Evolutionary conservation across 805 yeast genomes (phyloP), one percentile per base, ranked within the genome.

Genomic region (Zygosaccharomyces pseudorouxii): DNA sequence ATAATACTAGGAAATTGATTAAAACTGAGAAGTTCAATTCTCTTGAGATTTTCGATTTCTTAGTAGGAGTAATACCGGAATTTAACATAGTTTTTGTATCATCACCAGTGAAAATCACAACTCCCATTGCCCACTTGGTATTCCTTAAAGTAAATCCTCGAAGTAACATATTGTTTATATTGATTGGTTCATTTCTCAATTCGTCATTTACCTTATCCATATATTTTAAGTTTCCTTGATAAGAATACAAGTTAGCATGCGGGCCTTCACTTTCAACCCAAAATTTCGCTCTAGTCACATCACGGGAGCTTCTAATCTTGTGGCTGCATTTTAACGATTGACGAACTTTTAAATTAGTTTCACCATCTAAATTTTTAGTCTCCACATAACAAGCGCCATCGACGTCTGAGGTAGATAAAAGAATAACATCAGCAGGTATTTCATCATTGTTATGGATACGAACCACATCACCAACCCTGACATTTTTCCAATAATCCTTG

Each of bases 221-320:
- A 71, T 76, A 79, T 55, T 75, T 78, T 53, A 84, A 59, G 56
- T 81, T 83, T 54, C 93, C 95, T 63, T 84, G 86, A 59, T 85
- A 86, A 37, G 82, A 75, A 64, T 86, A 86, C 54, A 86, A 70
- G 61, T 84, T 85, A 1, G 89, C 77, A 64, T 86, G 89, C 12
- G 95, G 95, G 6, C 89, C 92, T 68, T 86, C 93, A 70, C 86
- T 78, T 55, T 86, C 88, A n/a, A 86, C 68, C 78, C 84, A 78
- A 56, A 84, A 84, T 53, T 73, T 74, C 45, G 79, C 69, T 57
- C 73, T 71, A 5, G 75, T 71, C 35, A 78, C 60, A 55, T 79
- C 82, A 50, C 72, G 68, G 1, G 78, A 68, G 45, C 73, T 77
- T 51, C 74, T 69, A 12, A 78, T 71, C 29, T 69, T 72, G 12